phyloP scores from a whole-genome alignment of 192 early-diverging fungal genomes.

The Martensiomyces pterosporus region DNA sequence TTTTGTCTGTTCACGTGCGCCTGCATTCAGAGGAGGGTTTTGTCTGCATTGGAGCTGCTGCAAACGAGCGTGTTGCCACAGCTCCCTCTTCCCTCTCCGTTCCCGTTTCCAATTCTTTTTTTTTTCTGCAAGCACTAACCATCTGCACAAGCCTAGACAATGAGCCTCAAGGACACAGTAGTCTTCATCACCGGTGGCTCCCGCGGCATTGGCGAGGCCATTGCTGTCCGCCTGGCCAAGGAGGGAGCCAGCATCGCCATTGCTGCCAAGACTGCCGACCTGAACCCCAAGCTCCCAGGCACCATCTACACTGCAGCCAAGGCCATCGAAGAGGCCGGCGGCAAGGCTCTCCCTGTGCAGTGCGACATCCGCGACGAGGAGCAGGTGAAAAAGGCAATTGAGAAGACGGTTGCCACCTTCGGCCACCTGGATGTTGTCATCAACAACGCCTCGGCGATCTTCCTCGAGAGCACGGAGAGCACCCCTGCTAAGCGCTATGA shows the following conservation, averaged over 20 bases:
- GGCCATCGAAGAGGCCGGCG: slow-evolving; percentile 59
- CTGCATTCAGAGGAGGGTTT: too few relatives aligned
- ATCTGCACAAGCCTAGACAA: not conserved
- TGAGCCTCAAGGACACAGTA: slow-evolving; percentile 4
- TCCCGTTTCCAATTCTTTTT: too few relatives aligned
- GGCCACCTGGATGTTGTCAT: slow-evolving; percentile 67
- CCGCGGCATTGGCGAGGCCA: slow-evolving; percentile 21
- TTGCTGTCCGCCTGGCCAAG: slow-evolving; percentile 13
- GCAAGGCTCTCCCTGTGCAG: slow-evolving; percentile 57
- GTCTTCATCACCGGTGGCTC: slow-evolving; percentile 26
- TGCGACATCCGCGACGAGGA: slow-evolving; percentile 68
- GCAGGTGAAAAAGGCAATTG: slow-evolving; percentile 55
- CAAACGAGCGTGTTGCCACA: too few relatives aligned
- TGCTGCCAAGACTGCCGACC: slow-evolving; percentile 56
- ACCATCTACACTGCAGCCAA: slow-evolving; percentile 51
- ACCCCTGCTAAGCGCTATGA: slow-evolving; percentile 49
- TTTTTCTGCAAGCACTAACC: not conserved
- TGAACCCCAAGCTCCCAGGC: slow-evolving; percentile 13
- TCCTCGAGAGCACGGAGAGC: slow-evolving; percentile 47
- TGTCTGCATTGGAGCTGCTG: too few relatives aligned
- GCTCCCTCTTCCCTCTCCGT: too few relatives aligned
- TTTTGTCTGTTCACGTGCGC: too few relatives aligned
- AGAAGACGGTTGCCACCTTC: slow-evolving; percentile 53
- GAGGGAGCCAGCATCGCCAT: slow-evolving; percentile 24
- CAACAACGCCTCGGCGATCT: slow-evolving; percentile 62